Percentiles rank a stretch among this genome's conserved stretches.
These are phyloP conservation scores for Saccharomycopsis babjevae DNA, from an alignment of 805 yeast genomes.

Conservation along the genomic window DNA sequence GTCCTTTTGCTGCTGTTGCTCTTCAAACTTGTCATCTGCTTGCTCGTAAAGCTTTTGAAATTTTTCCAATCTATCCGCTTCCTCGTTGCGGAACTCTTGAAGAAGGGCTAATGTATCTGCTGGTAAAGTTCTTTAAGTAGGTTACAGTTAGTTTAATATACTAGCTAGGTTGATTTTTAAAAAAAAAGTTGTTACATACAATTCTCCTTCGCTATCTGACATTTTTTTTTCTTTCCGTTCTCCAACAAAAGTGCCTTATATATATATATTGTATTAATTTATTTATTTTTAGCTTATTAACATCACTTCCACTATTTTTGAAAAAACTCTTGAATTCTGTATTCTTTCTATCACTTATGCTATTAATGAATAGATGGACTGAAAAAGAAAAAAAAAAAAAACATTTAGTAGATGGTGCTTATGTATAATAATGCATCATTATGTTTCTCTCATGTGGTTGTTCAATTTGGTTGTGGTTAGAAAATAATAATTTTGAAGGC, in stretches of 20 bases:
- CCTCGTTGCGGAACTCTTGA: constrained; percentile 58
- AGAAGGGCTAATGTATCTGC: constrained; percentile 43
- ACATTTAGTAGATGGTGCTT: not conserved
- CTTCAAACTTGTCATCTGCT: constrained; percentile 37
- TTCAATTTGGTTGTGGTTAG: not conserved
- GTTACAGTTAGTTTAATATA: not conserved
- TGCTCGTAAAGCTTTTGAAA: constrained; percentile 43
- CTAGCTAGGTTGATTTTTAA: not conserved
- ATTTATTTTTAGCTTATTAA: too few relatives aligned
- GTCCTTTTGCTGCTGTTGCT: constrained; percentile 29
- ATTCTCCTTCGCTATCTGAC: constrained; percentile 16
- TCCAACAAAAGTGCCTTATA: not conserved
- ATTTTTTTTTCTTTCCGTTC: not conserved
- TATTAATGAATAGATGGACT: too few relatives aligned
- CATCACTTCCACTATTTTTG: not conserved
- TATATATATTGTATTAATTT: not conserved
- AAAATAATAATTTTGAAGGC: not conserved
- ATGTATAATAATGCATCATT: not conserved
- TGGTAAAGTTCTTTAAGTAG: constrained; percentile 25
- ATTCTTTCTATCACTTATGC: too few relatives aligned
- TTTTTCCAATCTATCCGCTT: constrained; percentile 42
- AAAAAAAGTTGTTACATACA: constrained; percentile 12
- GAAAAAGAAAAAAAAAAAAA: not conserved
- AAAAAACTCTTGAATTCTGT: too few relatives aligned
- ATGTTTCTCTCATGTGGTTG: not conserved